Conservation (phyloP, 148 eudicot genomes). For the Drosera capensis region DNA sequence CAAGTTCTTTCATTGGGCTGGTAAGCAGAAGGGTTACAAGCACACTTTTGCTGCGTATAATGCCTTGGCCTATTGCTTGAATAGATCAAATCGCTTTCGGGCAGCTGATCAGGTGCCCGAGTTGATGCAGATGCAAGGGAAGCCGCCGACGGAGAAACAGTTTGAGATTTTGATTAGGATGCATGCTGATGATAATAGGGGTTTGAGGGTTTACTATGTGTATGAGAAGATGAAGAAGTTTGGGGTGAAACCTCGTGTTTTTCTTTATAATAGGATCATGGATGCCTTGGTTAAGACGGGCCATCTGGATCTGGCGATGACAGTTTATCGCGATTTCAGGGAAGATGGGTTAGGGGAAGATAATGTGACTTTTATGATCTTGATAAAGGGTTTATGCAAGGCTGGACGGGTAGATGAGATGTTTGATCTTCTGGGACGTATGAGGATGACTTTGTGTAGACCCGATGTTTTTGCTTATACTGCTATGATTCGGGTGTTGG, state of each 20-base stretch:
- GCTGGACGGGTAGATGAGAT: slow-evolving; percentile 46
- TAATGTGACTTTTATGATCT: slow-evolving; percentile 66
- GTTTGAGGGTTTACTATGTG: slow-evolving; percentile 72
- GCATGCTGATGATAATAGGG: slow-evolving; percentile 76
- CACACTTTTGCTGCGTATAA: slow-evolving; percentile 73
- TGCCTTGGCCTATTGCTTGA: slow-evolving; percentile 76
- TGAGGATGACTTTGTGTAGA: slow-evolving; percentile 53
- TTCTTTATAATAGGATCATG: slow-evolving; percentile 73
- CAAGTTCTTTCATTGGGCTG: slow-evolving; percentile 94
- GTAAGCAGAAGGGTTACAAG: slow-evolving; percentile 82
- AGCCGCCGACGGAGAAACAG: slow-evolving; percentile 75
- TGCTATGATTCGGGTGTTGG: slow-evolving; percentile 62
- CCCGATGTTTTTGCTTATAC: slow-evolving; percentile 97
- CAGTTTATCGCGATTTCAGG: slow-evolving; percentile 76
- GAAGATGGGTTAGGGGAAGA: slow-evolving; percentile 63
- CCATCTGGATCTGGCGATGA: slow-evolving; percentile 63
- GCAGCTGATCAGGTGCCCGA: slow-evolving; percentile 92
- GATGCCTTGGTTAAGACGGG: slow-evolving; percentile 66
- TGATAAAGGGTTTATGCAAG: slow-evolving; percentile 78
- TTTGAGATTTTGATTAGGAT: slow-evolving; percentile 85
- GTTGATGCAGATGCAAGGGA: slow-evolving; percentile 85
- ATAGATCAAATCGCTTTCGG: slow-evolving; percentile 51
- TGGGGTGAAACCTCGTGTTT: slow-evolving; percentile 66
- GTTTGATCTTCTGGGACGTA: slow-evolving; percentile 41
- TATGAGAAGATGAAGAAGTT: slow-evolving; percentile 94